Evolutionary conservation across 2,329 filamentous ascomycete species (phyloP), one percentile per base, ranked within the genome.

Genomic region (Chaetomiaceae sp.): DNA sequence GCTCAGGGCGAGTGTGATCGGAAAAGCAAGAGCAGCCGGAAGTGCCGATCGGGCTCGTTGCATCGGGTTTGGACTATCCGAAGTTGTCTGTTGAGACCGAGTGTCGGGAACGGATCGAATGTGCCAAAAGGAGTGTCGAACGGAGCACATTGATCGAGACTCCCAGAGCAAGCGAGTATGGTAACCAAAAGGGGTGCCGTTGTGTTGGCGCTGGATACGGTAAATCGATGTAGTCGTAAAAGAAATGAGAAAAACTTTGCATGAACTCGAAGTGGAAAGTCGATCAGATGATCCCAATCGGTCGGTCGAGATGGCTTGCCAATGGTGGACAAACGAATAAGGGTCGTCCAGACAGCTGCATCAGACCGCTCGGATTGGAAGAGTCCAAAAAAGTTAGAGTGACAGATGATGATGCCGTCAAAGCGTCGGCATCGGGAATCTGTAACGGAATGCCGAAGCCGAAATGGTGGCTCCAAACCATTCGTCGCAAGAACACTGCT

Each of bases 131-230:
- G 30, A 40, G 16, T 40, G 46, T 37, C 11, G 30, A 37, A 10
- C n/a, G 29, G 36, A 29, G 11, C 32, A 34, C 14, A 41, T 16
- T 44, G 23, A 25, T 25, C 25, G 23, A 43, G 14, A 1, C 33
- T 34, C 45, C 25, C 29, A 13, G 21, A 47, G 41, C 53, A 51
- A 55, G 29, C 43, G 53, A 51, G 41, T 46, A 25, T 51, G 45
- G 36, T 45, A n/a, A 44, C 54, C 47, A 44, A 34, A 27, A 23
- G 20, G 33, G 38, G n/a, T 56, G 51, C 53, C 51, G 45, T 27
- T 56, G 54, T 58, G 56, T 52, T 51, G 54, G 54, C 54, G 48
- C 54, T 47, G 56, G 32, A 51, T 33, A 50, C 41, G n/a, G n/a
- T 47, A 50, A 43, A 51, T n/a, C 16, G 43, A 51, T 51, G 27